Evolutionary conservation across 129 eudicot genomes (phyloP), one percentile per base, ranked within the genome.

Genomic region (Pulicaria dysenterica): DNA sequence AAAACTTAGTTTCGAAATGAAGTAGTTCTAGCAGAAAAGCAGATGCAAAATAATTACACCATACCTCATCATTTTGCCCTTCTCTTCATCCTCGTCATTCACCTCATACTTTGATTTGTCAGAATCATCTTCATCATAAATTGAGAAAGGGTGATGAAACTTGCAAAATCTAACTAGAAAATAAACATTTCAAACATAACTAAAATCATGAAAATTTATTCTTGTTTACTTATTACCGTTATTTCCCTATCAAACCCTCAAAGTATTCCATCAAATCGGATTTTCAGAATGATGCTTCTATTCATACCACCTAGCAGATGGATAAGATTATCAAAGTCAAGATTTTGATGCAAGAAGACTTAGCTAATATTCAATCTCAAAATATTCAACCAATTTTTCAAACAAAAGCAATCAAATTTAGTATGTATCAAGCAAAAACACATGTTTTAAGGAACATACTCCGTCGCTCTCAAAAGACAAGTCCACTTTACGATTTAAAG

Each of bases 321-420:
- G 77, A 78, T 70, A 70, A 43, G 77, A 70, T 36, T 3, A 44
- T 53, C 72, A 78, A 70, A 70, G 72, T 78, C 82, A 78, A 78
- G 72, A 78, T 70, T 70, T 54, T 75, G 41, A 61, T 44, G 36
- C 73, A 78, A 51, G 77, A 76, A 77, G 75, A 46, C 67, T 58
- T 41, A 39, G 72, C 83, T 73, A 73, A 77, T 73, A 51, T 59
- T 63, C 73, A 72, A 67, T 40, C 31, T 34, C 10, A 59, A 57
- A 55, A 77, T 34, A 64, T 49, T 57, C 73, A 78, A 49, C 60
- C 70, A 67, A 71, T 67, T 56, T 73, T 50, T 67, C 76, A 74
- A 44, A 59, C 69, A 68, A 75, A 57, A 80, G 79, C 77, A 77
- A 74, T 70, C 36, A 60, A 58, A 59, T 76, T 67, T 68, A 17